Evolutionary conservation across 192 early-diverging fungal species (phyloP).

Genomic region (Coemansia sp.): DNA sequence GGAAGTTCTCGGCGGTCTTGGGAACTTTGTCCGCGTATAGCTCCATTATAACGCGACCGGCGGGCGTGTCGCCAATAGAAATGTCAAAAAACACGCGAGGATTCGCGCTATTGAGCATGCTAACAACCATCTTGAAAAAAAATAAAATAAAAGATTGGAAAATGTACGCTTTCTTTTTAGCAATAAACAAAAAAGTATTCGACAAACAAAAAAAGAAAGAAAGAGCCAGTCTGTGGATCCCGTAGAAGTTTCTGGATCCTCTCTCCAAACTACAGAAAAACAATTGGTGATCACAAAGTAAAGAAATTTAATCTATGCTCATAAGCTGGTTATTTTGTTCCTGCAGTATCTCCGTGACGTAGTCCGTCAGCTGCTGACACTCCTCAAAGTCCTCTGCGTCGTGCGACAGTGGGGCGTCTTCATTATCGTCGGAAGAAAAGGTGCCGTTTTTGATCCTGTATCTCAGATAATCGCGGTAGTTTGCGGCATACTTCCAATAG

Average conservation of each 20-base stretch:
- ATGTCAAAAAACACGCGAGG: slow-evolving; percentile 64
- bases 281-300: not conserved
- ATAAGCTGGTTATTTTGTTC: not conserved
- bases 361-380: slow-evolving; percentile 12
- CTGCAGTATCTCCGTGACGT: slow-evolving; percentile 11
- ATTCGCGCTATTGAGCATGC: slow-evolving; percentile 50
- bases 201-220: not conserved
- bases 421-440: not conserved
- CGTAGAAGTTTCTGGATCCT: not conserved
- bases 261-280: not conserved
- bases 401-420: not conserved
- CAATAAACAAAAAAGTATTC: slow-evolving; percentile 8
- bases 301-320: not conserved
- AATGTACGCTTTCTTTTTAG: not conserved
- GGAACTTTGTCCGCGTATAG: slow-evolving; percentile 64
- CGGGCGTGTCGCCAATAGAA: slow-evolving; percentile 44
- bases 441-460: slow-evolving; percentile 26
- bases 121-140: slow-evolving; percentile 22
- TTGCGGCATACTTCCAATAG: slow-evolving; percentile 44
- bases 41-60: slow-evolving; percentile 63
- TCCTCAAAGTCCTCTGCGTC: slow-evolving; percentile 16
- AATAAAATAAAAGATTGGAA: not conserved
- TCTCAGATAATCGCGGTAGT: slow-evolving; percentile 50
- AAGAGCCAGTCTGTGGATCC: not conserved
- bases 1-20: slow-evolving; percentile 96